phyloP scores from a whole-genome alignment of 2,329 filamentous ascomycete genomes.

The Sporothrix euskadiensis region DNA sequence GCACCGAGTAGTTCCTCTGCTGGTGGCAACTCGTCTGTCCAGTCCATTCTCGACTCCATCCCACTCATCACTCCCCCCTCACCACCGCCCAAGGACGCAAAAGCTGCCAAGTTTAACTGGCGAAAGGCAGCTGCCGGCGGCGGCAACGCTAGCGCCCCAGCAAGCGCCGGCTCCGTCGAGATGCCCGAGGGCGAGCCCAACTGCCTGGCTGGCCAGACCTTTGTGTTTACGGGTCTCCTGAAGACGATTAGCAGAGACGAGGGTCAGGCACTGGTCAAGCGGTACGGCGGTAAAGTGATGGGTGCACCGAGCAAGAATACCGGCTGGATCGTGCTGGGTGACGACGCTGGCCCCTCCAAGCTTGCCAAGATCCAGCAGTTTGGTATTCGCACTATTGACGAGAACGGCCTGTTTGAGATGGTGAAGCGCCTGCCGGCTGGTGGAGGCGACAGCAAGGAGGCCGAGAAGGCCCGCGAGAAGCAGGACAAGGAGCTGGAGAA shows the following conservation, averaged over 20 bases:
- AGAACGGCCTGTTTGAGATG: constrained; percentile 85
- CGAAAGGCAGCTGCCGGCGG: constrained; percentile 60
- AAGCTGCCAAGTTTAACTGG: constrained; percentile 75
- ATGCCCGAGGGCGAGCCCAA: constrained; percentile 83
- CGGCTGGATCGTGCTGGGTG: constrained; percentile 86
- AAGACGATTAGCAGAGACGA: constrained; percentile 80
- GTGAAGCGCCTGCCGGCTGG: constrained; percentile 79
- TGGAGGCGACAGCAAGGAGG: constrained; percentile 84
- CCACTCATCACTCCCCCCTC: constrained; percentile 80
- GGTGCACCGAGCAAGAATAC: constrained; percentile 87
- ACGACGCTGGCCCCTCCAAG: constrained; percentile 91
- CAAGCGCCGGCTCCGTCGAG: constrained; percentile 64
- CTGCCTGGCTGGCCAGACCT: constrained; percentile 83
- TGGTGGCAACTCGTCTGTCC: constrained; percentile 63
- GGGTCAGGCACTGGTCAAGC: constrained; percentile 81
- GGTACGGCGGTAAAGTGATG: constrained; percentile 90
- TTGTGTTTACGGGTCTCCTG: constrained; percentile 92
- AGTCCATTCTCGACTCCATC: constrained; percentile 85
- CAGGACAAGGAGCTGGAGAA: constrained; percentile 82
- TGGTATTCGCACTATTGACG: constrained; percentile 88
- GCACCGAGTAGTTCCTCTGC: constrained; percentile 48
- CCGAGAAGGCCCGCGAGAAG: constrained; percentile 81
- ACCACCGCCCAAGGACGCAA: constrained; percentile 70
- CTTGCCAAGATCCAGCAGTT: constrained; percentile 78
- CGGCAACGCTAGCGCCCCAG: constrained; percentile 63